Evolutionary conservation across 192 early-diverging fungal species (phyloP), one percentile per base, ranked within the genome.

Genomic region (Backusella mclennaniae): DNA sequence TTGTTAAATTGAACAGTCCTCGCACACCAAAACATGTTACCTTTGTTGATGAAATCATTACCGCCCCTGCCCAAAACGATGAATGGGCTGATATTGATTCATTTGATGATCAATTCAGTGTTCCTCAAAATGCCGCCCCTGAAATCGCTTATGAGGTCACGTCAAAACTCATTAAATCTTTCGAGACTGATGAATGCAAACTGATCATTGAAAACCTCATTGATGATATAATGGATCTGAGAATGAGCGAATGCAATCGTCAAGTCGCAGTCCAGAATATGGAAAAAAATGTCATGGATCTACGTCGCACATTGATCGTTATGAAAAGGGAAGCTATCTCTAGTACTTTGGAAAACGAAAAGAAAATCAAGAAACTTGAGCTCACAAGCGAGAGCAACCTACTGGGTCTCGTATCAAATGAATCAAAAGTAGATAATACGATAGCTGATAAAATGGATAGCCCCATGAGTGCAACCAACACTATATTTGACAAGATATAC

Each of bases 171-270:
- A 52, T 91, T 66, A 80, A 83, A 69, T 81, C 85, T 26, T 74
- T 90, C 46, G 85, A 88, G 52, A 35, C 80, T 33, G 76, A 79
- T 41, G 89, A 91, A 75, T 71, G 83, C 39, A 80, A 83, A 42
- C 79, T 84, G n/a, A 78, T 91, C 67, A 41, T 85, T 3, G 86
- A 91, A 81, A 83, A 85, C 52, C 67, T 90, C 17, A 79, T 90
- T 42, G 84, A 89, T 66, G 90, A 91, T 74, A 81, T 91, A 59
- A 79, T 90, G 66, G 53, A 78, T 11, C 75, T 91, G 9, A 84
- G 88, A 6, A 76, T 83, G 63, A 77, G 78, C 35, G 88, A 87
- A 69, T 84, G 86, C 21, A 73, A 79, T 33, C 80, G 79, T 1
- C 81, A 85, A 31, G 80, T 86, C 23, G 84, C 84, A 14, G 78